Base-by-base conservation (phyloP, 2,329 filamentous ascomycete genomes). In the Talaromyces marneffei region DNA sequence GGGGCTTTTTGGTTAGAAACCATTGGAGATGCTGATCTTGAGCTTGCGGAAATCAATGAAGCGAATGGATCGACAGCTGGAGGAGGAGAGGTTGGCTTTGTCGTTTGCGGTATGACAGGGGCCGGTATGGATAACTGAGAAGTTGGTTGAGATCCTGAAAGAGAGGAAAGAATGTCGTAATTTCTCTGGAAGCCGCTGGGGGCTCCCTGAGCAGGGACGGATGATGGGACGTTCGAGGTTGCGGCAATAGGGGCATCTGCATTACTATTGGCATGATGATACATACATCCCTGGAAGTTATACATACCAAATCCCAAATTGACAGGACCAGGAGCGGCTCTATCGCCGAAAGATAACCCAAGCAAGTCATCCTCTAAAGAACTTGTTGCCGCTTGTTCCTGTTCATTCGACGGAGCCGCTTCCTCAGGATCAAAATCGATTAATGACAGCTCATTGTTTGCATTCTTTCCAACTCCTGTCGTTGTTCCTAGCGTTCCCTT, bases 281-380 rank as follows among this genome's bases (percentile, higher is more conserved):
- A 27, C 12, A 42, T 23, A n/a, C 18, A 35, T 23, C 9, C 9
- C n/a, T 1, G 14, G 6, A 12, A 8, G n/a, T 20, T 2, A 27
- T 20, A 25, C 61, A 50, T 60, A 63, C 61, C 61, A 69, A 90
- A 87, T 5, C 92, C 92, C 18, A 97, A 82, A 3, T 91, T 87
- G 65, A 97, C 96, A 56, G 88, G 88, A 52, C 93, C 92, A 5
- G 87, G 85, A 69, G 90, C 85, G 60, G 77, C 82, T 54, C 83
- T 81, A 62, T 89, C 87, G 54, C 86, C 86, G 69, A 99, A 85
- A 42, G 92, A 95, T 46, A 99, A 78, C 0, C 94, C 94, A 4
- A 99, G 81, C 7, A 99, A 80, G 71, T 99, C 94, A 72, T 95
- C 92, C 71, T 97, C 92, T 23, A 97, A 75, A 14, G 89, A 87